A percentile compares a stretch with the other conserved stretches of the same genome.
phyloP scores from a whole-genome alignment of 2,329 filamentous ascomycete species.

The Epichloe glyceriae region DNA sequence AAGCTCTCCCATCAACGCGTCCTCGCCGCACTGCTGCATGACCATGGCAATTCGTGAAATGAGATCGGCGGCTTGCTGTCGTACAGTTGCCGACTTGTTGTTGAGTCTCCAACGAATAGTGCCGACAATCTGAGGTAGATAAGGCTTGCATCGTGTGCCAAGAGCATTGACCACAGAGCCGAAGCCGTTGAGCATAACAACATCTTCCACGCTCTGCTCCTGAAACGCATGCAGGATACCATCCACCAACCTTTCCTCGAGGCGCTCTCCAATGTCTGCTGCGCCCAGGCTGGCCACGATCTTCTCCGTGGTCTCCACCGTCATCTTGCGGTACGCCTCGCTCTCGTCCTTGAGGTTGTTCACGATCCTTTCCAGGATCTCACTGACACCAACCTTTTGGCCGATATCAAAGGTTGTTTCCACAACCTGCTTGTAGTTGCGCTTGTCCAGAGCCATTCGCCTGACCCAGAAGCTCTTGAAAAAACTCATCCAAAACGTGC shows the following conservation, averaged over 20 bases:
- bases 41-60: constrained; percentile 96
- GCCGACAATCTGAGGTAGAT: constrained; percentile 90
- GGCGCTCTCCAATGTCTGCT: constrained; percentile 80
- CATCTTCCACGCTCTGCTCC: constrained; percentile 92
- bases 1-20: constrained; percentile 89
- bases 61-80: constrained; percentile 91
- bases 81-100: constrained; percentile 94
- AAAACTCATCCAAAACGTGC: constrained; percentile 88
- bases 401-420: constrained; percentile 95
- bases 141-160: constrained; percentile 86
- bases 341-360: constrained; percentile 96
- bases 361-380: constrained; percentile 88
- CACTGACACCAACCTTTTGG: constrained; percentile 92
- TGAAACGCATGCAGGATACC: constrained; percentile 95
- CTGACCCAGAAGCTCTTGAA: constrained; percentile 99
- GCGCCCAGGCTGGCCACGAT: constrained; percentile 85
- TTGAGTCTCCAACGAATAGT: constrained; percentile 94
- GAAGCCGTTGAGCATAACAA: constrained; percentile 94
- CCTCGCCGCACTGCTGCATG: constrained; percentile 97
- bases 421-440: constrained; percentile 95
- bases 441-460: constrained; percentile 91
- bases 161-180: constrained; percentile 94
- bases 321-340: constrained; percentile 98
- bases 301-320: constrained; percentile 94
- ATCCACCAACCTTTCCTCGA: constrained; percentile 90